A percentile compares a stretch with the other conserved stretches of the same genome.
Conservation (phyloP, 768 basidiomycete species). For the Trichaptum fuscoviolaceum region DNA sequence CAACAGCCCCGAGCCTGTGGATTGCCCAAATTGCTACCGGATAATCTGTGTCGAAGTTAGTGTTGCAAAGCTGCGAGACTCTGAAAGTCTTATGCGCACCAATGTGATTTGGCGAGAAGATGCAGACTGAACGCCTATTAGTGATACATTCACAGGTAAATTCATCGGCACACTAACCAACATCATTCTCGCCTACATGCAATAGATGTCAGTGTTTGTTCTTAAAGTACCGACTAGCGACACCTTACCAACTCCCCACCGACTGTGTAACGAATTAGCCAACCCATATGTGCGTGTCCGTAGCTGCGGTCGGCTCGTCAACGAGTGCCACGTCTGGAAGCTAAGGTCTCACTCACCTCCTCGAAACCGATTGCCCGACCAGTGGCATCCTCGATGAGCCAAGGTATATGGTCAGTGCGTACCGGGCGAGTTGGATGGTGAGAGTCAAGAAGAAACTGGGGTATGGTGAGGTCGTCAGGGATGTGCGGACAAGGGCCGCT, state of each 20-base stretch:
- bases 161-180: slow-evolving; percentile 34
- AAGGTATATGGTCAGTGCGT: slow-evolving; percentile 41
- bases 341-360: slow-evolving; percentile 35
- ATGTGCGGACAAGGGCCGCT: slow-evolving; percentile 34
- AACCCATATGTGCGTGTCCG: slow-evolving; percentile 44
- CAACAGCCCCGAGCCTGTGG: slow-evolving; percentile 50
- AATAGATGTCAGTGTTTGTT: slow-evolving; percentile 9
- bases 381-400: slow-evolving; percentile 55
- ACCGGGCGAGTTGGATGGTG: slow-evolving; percentile 38
- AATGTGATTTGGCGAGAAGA: slow-evolving; percentile 65
- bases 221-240: not conserved
- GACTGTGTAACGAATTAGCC: slow-evolving; percentile 47
- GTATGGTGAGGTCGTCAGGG: slow-evolving; percentile 58
- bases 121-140: slow-evolving; percentile 36
- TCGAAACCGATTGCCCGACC: slow-evolving; percentile 38
- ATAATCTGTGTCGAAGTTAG: slow-evolving; percentile 25
- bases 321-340: slow-evolving; percentile 7
- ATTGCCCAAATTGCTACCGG: slow-evolving; percentile 51
- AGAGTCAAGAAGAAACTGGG: slow-evolving; percentile 59
- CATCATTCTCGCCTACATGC: slow-evolving; percentile 41
- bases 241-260: slow-evolving; percentile 42
- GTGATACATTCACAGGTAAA: not conserved
- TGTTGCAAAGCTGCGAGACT: slow-evolving; percentile 1
- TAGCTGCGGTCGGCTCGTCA: slow-evolving; percentile 26
- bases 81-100: slow-evolving; percentile 30